Evolutionary conservation across 331 rosid genomes (phyloP).

Genomic region (Pyracantha coccinea): DNA sequence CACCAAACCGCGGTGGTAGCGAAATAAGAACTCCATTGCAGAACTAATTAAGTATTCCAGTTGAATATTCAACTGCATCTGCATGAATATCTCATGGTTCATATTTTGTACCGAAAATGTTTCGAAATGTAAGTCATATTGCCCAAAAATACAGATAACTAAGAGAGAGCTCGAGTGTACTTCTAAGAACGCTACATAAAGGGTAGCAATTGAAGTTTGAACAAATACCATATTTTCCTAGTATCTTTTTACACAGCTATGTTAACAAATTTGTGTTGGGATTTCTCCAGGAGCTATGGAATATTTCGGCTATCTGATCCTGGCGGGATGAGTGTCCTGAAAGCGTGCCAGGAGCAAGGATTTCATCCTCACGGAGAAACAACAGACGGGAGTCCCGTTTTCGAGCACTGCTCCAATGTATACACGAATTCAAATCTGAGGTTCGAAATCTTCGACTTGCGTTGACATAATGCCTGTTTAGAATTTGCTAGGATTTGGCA

Average conservation of each 20-base stretch:
- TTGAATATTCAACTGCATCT: background rate
- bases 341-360: conserved; percentile 48
- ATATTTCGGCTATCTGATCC: conserved; percentile 68
- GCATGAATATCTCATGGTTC: too few relatives aligned
- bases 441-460: conserved; percentile 79
- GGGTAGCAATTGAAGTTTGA: background rate
- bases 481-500: background rate
- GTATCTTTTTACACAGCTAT: background rate
- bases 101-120: background rate
- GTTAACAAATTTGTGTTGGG: background rate
- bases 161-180: background rate
- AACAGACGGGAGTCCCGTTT: conserved; percentile 48
- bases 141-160: background rate
- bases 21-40: background rate
- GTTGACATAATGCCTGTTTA: conserved; percentile 21
- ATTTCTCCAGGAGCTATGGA: conserved; percentile 54
- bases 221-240: background rate
- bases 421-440: conserved; percentile 65
- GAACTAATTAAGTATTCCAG: background rate
- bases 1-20: background rate
- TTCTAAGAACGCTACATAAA: background rate
- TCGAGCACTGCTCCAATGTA: conserved; percentile 61
- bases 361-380: conserved; percentile 68
- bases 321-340: conserved; percentile 57
- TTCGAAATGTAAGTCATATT: background rate